Conservation (phyloP, 768 basidiomycete species). For the Psilocybe sp. region DNA sequence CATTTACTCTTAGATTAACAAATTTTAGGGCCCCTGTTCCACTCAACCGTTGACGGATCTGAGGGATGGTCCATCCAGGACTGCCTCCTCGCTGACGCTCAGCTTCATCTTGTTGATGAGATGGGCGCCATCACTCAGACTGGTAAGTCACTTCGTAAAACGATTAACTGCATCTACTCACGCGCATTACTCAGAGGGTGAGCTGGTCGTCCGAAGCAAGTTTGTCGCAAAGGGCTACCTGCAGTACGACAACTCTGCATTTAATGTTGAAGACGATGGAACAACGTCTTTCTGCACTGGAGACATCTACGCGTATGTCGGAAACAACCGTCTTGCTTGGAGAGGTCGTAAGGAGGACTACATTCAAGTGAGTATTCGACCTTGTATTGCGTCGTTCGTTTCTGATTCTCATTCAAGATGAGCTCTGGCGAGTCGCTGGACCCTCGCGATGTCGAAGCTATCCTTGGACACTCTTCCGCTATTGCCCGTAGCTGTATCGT, state of each 20-base stretch:
- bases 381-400: not conserved
- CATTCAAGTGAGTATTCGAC: constrained; percentile 21
- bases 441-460: constrained; percentile 28
- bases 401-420: constrained; percentile 20
- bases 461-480: constrained; percentile 20
- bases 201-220: constrained; percentile 27
- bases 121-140: constrained; percentile 14
- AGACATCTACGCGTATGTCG: constrained; percentile 25
- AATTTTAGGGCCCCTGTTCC: constrained; percentile 25
- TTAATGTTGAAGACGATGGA: constrained; percentile 23
- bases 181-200: constrained; percentile 22
- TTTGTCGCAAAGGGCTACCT: constrained; percentile 27
- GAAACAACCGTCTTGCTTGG: constrained; percentile 23
- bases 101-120: constrained; percentile 22
- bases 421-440: constrained; percentile 31
- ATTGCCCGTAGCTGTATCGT: constrained; percentile 27
- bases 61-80: constrained; percentile 22
- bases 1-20: not conserved
- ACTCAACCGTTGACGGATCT: constrained; percentile 17
- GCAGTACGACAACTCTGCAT: constrained; percentile 22
- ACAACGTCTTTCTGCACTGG: constrained; percentile 29
- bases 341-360: constrained; percentile 33
- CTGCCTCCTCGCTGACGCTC: constrained; percentile 21
- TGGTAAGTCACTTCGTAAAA: constrained; percentile 13
- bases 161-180: not conserved